Conservation (phyloP, 306 rosid species). For the Argentina anserina region DNA sequence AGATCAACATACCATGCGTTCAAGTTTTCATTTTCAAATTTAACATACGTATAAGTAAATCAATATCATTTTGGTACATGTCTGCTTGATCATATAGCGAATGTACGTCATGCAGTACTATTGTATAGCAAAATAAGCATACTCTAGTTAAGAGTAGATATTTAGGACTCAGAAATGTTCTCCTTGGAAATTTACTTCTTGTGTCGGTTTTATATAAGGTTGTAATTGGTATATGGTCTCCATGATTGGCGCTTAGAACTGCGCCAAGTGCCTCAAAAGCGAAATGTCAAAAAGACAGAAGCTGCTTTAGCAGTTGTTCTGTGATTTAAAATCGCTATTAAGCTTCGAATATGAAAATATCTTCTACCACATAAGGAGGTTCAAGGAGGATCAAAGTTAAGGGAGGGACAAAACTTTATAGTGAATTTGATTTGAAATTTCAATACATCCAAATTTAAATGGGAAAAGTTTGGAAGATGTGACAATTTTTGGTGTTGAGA, state of each 20-base stretch:
- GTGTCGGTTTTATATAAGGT: not conserved
- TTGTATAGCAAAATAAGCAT: no score
- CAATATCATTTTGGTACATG: not conserved
- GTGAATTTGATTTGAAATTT: constrained; percentile 25
- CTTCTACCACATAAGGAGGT: not conserved
- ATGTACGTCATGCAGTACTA: no score
- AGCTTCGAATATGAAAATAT: not conserved
- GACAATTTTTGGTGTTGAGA: constrained; percentile 24
- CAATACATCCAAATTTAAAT: constrained; percentile 18
- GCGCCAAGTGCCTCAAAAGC: constrained; percentile 20
- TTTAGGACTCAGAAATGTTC: not conserved
- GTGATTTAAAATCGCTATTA: constrained; percentile 15
- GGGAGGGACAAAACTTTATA: constrained; percentile 32
- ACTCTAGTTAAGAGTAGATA: no score
- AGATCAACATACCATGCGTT: not conserved
- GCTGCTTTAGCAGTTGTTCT: constrained; percentile 29
- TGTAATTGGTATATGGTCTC: not conserved
- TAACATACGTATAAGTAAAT: not conserved
- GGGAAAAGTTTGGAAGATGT: constrained; percentile 23
- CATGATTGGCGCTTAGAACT: constrained; percentile 29
- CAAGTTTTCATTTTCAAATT: constrained; percentile 21
- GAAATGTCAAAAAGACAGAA: constrained; percentile 28
- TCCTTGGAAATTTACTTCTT: not conserved
- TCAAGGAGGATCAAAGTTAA: constrained; percentile 9
- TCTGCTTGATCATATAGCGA: no score